A percentile compares a stretch with the other conserved stretches of the same genome.
Evolutionary conservation across 2,329 filamentous ascomycete genomes (phyloP).

Genomic region (Dactylonectria macrodidyma): DNA sequence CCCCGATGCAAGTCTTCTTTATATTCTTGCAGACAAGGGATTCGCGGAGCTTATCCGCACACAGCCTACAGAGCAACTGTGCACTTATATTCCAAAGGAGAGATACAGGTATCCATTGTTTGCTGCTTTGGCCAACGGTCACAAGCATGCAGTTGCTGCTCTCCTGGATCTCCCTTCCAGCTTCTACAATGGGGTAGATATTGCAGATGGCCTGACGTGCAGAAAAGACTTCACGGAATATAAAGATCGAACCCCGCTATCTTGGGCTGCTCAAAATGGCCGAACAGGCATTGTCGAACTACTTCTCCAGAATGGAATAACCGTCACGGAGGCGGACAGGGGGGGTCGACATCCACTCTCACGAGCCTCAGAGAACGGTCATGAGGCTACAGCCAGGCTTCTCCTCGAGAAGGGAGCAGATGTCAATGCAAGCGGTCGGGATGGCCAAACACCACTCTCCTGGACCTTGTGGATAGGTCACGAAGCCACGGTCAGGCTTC

Average conservation of each 20-base stretch:
- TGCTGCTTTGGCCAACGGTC: conserved; percentile 52
- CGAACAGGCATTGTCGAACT: conserved; percentile 7
- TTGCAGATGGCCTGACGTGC: conserved; percentile 11
- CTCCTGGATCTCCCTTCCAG: conserved; percentile 38
- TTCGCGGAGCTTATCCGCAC: conserved; percentile 49
- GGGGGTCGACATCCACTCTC: not conserved
- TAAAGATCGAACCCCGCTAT: conserved; percentile 34
- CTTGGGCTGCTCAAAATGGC: conserved; percentile 42
- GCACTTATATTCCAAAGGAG: conserved; percentile 37
- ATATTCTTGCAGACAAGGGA: conserved; percentile 53
- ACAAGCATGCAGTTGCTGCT: conserved; percentile 44
- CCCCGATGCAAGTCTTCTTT: conserved; percentile 46
- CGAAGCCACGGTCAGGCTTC: too few species aligned
- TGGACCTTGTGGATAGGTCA: too few species aligned
- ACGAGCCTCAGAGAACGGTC: not conserved
- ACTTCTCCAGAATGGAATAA: not conserved
- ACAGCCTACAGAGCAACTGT: conserved; percentile 33
- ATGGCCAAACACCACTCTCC: too few species aligned
- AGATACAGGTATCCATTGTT: conserved; percentile 54
- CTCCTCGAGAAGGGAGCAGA: too few species aligned
- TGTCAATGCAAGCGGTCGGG: too few species aligned
- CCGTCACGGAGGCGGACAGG: not conserved
- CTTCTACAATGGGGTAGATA: conserved; percentile 16
- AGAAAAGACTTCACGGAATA: conserved; percentile 5
- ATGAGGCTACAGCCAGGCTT: not conserved